Conservation (phyloP, 345 rosid species). For the Lagerstroemia speciosa region DNA sequence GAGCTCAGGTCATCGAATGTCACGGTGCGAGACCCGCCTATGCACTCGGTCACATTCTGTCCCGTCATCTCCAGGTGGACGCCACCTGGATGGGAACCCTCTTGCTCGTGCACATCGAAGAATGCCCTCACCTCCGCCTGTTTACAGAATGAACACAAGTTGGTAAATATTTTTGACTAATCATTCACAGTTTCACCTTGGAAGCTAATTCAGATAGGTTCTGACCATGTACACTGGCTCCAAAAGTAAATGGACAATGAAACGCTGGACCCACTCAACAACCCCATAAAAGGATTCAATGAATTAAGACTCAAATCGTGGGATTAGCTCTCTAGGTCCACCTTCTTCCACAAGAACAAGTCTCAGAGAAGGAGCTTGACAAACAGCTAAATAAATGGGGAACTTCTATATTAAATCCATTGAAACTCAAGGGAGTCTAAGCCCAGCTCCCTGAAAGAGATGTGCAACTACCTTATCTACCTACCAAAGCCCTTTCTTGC, state of each 20-base stretch:
- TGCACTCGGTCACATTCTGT: slow-evolving; percentile 20
- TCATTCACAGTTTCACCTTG: too few species aligned
- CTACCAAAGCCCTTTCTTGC: background rate
- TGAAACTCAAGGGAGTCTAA: background rate
- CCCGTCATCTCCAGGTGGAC: slow-evolving; percentile 22
- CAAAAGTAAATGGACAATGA: too few species aligned
- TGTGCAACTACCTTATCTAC: slow-evolving; percentile 1
- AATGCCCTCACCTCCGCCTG: slow-evolving; percentile 22
- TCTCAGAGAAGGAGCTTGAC: background rate
- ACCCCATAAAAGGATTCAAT: too few species aligned
- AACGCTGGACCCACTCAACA: too few species aligned
- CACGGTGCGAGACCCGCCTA: slow-evolving; percentile 18
- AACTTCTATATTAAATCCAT: background rate
- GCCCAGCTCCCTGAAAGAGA: slow-evolving; percentile 9
- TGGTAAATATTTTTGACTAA: too few species aligned
- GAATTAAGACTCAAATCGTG: too few species aligned
- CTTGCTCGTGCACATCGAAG: slow-evolving; percentile 21
- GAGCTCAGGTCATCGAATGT: slow-evolving; percentile 17
- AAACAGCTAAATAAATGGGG: background rate
- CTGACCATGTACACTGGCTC: too few species aligned
- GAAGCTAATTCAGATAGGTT: too few species aligned
- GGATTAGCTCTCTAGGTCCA: too few species aligned
- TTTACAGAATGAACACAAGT: background rate
- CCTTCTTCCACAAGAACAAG: background rate
- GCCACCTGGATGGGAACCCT: slow-evolving; percentile 19